A percentile compares a stretch with the other conserved stretches of the same genome.
Conservation (phyloP, 2,329 filamentous ascomycete species). For the Ascocoryne sarcoides region DNA sequence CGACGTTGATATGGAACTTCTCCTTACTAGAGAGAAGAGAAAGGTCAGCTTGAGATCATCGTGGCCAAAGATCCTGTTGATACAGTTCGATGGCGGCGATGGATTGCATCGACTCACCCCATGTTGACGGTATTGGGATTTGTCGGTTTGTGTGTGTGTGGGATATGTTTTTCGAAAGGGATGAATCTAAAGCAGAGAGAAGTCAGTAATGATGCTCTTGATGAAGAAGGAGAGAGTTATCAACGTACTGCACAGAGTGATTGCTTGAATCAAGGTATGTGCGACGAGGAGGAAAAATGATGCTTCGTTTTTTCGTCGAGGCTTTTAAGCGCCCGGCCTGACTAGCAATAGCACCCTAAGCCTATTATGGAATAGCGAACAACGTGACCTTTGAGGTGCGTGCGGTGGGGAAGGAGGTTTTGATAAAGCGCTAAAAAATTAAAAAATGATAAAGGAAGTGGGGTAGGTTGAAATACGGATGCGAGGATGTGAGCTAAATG, state of each 20-base stretch:
- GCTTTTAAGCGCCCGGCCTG: no score
- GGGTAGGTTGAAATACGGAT: no score
- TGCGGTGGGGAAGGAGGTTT: neutral
- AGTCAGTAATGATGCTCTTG: neutral
- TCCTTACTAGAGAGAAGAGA: conserved; percentile 64
- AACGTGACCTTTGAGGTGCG: no score
- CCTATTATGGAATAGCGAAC: no score
- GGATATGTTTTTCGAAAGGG: neutral
- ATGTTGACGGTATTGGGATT: neutral
- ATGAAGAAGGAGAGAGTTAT: neutral
- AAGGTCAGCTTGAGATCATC: no score
- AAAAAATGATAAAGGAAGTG: neutral
- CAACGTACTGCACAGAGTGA: neutral
- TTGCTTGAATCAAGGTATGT: neutral
- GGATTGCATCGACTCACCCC: neutral
- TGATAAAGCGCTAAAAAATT: neutral
- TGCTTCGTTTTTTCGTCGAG: no score
- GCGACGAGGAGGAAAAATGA: neutral
- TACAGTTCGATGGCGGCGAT: neutral
- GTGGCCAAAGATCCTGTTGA: neutral
- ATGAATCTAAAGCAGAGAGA: neutral
- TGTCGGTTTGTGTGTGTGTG: neutral
- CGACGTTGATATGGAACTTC: conserved; percentile 94
- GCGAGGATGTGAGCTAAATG: no score
- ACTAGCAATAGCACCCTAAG: no score